Conservation (phyloP, 2,329 filamentous ascomycete species). For the Apiospora sp. region DNA sequence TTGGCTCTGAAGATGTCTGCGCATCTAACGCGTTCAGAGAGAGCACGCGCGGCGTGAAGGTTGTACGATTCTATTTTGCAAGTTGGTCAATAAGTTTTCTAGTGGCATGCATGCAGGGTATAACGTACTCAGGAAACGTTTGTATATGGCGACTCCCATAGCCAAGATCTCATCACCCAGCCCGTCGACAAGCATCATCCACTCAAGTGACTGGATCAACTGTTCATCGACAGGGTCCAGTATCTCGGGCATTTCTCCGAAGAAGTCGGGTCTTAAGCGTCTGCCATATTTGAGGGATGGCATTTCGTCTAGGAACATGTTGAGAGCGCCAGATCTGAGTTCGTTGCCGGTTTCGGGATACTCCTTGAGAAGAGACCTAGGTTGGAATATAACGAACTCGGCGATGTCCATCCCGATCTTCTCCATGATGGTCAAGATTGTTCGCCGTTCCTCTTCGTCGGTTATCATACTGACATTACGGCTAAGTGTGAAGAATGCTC, state of each 20-base stretch:
- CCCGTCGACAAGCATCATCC: slow-evolving; percentile 79
- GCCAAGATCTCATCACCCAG: slow-evolving; percentile 76
- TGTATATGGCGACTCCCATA: slow-evolving; percentile 77
- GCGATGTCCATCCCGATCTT: slow-evolving; percentile 76
- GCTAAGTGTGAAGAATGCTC: slow-evolving; percentile 75
- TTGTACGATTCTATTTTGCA: slow-evolving; percentile 53
- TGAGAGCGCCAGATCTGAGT: slow-evolving; percentile 56
- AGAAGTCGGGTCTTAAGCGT: slow-evolving; percentile 74
- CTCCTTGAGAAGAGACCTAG: slow-evolving; percentile 58
- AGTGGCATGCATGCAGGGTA: slow-evolving; percentile 34
- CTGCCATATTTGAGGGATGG: slow-evolving; percentile 67
- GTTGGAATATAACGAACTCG: slow-evolving; percentile 76
- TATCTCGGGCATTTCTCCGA: slow-evolving; percentile 65
- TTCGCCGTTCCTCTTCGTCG: slow-evolving; percentile 68
- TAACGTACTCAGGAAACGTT: slow-evolving; percentile 83
- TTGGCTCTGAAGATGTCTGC: slow-evolving; percentile 53
- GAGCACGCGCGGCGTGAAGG: slow-evolving; percentile 61
- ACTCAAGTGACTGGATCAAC: slow-evolving; percentile 83
- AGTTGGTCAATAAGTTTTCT: background rate
- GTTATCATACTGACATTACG: slow-evolving; percentile 79
- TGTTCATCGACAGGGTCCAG: slow-evolving; percentile 70
- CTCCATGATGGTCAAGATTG: slow-evolving; percentile 77
- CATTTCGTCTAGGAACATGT: slow-evolving; percentile 55
- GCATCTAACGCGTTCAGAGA: slow-evolving; percentile 61
- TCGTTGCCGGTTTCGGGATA: slow-evolving; percentile 47